Conservation (phyloP, 148 eudicot genomes). For the Rhododendron henanense region DNA sequence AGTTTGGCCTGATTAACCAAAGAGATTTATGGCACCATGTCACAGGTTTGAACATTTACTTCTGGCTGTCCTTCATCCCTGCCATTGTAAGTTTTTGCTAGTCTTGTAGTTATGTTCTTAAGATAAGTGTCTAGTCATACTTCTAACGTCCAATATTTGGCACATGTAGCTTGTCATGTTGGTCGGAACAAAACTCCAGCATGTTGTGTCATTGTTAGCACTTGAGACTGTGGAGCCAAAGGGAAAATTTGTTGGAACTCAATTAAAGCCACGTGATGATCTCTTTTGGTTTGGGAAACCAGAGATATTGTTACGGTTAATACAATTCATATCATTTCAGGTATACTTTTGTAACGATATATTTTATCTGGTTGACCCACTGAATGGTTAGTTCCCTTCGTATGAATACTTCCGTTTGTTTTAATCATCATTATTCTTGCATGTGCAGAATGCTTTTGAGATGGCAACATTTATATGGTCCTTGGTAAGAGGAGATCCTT, state of each 20-base stretch:
- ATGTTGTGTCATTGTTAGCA: slow-evolving; percentile 91
- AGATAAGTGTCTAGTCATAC: not conserved
- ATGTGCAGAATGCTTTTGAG: slow-evolving; percentile 90
- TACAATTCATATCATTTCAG: slow-evolving; percentile 97
- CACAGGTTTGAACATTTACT: slow-evolving; percentile 90
- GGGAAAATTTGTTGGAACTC: slow-evolving; percentile 53
- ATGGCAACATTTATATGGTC: slow-evolving; percentile 98
- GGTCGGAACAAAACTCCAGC: slow-evolving; percentile 98
- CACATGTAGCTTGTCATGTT: slow-evolving; percentile 73
- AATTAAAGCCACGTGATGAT: slow-evolving; percentile 93
- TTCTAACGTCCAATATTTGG: not conserved
- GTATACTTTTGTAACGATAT: slow-evolving; percentile 22
- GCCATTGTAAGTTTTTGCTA: slow-evolving; percentile 57
- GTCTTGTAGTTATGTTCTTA: not conserved
- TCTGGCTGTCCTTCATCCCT: slow-evolving; percentile 96
- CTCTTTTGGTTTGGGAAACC: slow-evolving; percentile 99
- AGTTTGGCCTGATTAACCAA: not conserved
- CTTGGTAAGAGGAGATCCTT: slow-evolving; percentile 47
- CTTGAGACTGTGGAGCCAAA: slow-evolving; percentile 68
- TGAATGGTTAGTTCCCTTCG: not conserved
- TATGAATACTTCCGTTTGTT: not conserved
- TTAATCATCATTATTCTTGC: slow-evolving; percentile 10
- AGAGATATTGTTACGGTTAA: slow-evolving; percentile 59
- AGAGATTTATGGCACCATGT: not conserved
- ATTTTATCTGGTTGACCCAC: not conserved